Base-by-base conservation (phyloP, 2,329 filamentous ascomycete species). In the Trichoderma simmonsii region DNA sequence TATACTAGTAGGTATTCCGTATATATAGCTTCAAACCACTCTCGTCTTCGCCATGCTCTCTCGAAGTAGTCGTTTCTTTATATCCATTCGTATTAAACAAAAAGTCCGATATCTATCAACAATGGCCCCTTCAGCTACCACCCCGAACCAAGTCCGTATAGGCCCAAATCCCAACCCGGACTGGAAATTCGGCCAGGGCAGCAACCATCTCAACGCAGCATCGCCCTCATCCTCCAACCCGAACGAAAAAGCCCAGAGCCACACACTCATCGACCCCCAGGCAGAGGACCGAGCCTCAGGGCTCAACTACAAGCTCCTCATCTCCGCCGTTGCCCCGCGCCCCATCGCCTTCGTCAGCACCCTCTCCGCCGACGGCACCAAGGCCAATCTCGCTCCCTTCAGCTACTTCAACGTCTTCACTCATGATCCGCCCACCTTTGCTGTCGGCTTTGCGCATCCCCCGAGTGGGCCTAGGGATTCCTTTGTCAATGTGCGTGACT, bases 261-360 rank as follows among this genome's bases (percentile, higher is more conserved):
- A 97, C 82, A 82, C 95, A 75, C 84, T 90, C 78, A 97, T 98
- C 77, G 91, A 97, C 81, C 95, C 95, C 0, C 90, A 95, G 80
- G 91, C 87, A 71, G 84, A 89, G 32, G 92, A 90, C 36, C 88
- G 95, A 0, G 86, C 90, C 0, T 82, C 89, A 0, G 83, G 85
- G 1, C 90, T 88, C 83, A 98, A 98, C 86, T 98, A 98, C 88
- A 97, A 97, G 83, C 88, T 98, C 15, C 85, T 98, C 73, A 97
- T 98, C 81, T 93, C 90, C 21, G 90, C 89, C 74, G 89, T 98
- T 75, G 87, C 94, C 18, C 95, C 95, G 1, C 89, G 95, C 14
- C 95, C 95, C 14, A 91, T 98, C 78, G 89, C 87, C 67, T 88
- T 91, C 79, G 78, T 91, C 36, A 63, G 71, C 73, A 89, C 89